Conservation (phyloP, 2,329 filamentous ascomycete genomes). For the Cadophora gregata region DNA sequence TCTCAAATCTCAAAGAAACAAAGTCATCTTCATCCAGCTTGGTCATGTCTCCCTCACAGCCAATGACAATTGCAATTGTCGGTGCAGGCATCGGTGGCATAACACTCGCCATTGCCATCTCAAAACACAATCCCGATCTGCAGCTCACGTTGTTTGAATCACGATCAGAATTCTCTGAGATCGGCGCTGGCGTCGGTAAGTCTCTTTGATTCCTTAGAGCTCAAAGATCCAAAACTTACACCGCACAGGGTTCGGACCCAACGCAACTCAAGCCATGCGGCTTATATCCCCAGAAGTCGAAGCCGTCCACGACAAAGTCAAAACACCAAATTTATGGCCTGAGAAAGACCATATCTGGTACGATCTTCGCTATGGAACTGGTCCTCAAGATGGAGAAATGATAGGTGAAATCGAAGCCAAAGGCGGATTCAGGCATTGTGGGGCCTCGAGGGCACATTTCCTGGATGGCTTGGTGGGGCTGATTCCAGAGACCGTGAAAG, state of each 20-base stretch:
- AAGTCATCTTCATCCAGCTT: background rate
- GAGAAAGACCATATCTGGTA: conserved; percentile 48
- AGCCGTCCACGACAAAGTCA: conserved; percentile 49
- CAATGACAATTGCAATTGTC: conserved; percentile 56
- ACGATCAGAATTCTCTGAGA: conserved; percentile 59
- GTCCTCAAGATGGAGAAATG: conserved; percentile 32
- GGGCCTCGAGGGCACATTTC: conserved; percentile 48
- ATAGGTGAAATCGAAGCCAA: conserved; percentile 40
- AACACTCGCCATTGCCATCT: conserved; percentile 58
- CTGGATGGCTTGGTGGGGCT: conserved; percentile 49
- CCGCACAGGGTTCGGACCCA: conserved; percentile 55
- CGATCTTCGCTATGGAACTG: conserved; percentile 46
- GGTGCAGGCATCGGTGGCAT: conserved; percentile 65
- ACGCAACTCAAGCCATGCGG: conserved; percentile 60
- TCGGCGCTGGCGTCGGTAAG: conserved; percentile 59
- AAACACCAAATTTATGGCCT: conserved; percentile 37
- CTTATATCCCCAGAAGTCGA: conserved; percentile 54
- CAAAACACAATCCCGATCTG: conserved; percentile 49
- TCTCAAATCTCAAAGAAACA: background rate
- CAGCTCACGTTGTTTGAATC: conserved; percentile 59
- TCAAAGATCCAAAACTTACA: background rate
- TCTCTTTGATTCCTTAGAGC: background rate
- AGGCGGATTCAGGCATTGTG: conserved; percentile 39
- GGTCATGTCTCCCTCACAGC: conserved; percentile 1
- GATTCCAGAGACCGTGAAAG: conserved; percentile 43